Base-by-base conservation (phyloP, 345 rosid species). In the Jatropha curcas region DNA sequence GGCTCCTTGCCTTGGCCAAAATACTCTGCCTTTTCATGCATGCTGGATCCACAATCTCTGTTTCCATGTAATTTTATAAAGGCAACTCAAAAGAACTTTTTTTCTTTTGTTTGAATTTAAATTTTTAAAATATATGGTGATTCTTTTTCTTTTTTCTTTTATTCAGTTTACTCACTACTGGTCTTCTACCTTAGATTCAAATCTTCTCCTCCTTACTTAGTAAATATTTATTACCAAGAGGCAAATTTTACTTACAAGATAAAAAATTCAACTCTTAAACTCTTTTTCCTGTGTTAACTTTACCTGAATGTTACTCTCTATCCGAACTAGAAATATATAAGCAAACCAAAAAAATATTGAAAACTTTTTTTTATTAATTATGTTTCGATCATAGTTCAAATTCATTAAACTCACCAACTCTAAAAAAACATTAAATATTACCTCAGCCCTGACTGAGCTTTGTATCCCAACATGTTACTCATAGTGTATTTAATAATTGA, bases 21-120 rank as follows among this genome's bases (percentile, higher is more conserved):
- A 60, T 22, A 31, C 68, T 43, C 13, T 60, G 60, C 67, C 88
- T 80, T 85, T 78, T 76, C 77, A 53, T 76, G 84, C 84, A 78
- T 76, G 83, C 60, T 75, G 81, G 88, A 82, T 82, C 81, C 86
- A 80, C 80, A 71, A 28, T 58, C 80, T 70, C 76, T 79, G 71
- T 55, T 75, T 58, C 60, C 60, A 74, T 57, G 56, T 28, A 58
- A n/a, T 53, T 59, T 41, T 75, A 43, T 64, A 63, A 43, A 28
- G 20, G 30, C 24, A 7, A 65, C 59, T 34, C 19, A 6, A 22
- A 72, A 30, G 52, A 73, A 56, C 65, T 39, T 13, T 64, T 57
- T 81, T 70, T 51, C n/a, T 67, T 33, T 46, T 27, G 43, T 81
- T 71, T 74, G 59, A 77, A 72, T 60, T 71, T 74, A 1, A n/a